Evolutionary conservation across 1,139 yeast genomes (phyloP).

Genomic region (Lodderomyces jiufengensis): DNA sequence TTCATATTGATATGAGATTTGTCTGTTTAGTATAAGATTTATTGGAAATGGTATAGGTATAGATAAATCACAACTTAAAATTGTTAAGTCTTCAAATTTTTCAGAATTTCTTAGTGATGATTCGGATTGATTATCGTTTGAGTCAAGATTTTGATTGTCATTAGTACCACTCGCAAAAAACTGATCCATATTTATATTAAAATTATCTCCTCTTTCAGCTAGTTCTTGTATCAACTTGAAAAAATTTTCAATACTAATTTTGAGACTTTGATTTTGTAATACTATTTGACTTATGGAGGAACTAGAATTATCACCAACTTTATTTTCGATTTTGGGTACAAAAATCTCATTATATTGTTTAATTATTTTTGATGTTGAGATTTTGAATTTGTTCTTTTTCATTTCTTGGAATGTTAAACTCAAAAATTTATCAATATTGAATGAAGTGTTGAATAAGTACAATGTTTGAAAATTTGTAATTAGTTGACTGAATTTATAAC

Average conservation of each 20-base stretch:
- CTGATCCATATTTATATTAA: not conserved
- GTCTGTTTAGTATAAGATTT: constrained; percentile 67
- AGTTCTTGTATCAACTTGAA: constrained; percentile 63
- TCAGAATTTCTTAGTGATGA: not conserved
- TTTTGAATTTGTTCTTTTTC: constrained; percentile 28
- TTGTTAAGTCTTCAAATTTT: constrained; percentile 16
- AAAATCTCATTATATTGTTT: constrained; percentile 21
- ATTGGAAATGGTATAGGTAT: constrained; percentile 81
- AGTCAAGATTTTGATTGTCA: too few relatives aligned
- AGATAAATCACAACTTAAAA: constrained; percentile 55
- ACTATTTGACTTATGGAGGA: constrained; percentile 16
- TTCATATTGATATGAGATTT: constrained; percentile 76
- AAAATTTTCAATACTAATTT: constrained; percentile 36
- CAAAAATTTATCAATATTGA: constrained; percentile 47
- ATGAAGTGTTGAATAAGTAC: constrained; percentile 49
- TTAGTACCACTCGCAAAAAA: too few relatives aligned
- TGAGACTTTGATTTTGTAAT: constrained; percentile 25
- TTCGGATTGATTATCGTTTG: too few relatives aligned
- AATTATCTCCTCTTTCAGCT: constrained; percentile 38
- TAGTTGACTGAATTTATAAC: constrained; percentile 51
- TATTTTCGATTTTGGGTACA: constrained; percentile 5
- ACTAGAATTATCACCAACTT: constrained; percentile 15
- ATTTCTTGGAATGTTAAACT: constrained; percentile 33
- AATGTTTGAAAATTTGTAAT: constrained; percentile 49
- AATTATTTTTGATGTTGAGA: constrained; percentile 29